Evolutionary conservation across 2,329 filamentous ascomycete species (phyloP).

Genomic region (Aspergillus tubingensis): DNA sequence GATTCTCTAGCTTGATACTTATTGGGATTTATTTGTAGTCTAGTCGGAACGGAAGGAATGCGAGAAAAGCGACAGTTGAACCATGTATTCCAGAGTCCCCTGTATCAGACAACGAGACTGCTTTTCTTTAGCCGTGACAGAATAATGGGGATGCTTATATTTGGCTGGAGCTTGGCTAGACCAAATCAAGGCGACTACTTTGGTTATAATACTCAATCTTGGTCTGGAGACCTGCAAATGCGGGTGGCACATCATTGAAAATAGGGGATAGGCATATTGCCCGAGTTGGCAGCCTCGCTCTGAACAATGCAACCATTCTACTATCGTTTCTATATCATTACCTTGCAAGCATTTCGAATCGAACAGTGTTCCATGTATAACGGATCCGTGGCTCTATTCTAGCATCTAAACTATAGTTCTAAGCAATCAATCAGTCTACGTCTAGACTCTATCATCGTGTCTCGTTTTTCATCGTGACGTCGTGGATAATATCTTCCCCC

Average conservation of each 20-base stretch:
- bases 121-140: neutral
- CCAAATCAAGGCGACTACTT: no score
- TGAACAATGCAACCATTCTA: no score
- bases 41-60: neutral
- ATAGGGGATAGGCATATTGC: no score
- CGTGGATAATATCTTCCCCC: slow-evolving; percentile 15
- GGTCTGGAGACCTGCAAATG: no score
- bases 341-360: neutral
- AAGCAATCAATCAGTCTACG: neutral
- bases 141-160: no score
- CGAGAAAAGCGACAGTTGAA: no score
- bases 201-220: no score
- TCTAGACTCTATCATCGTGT: neutral
- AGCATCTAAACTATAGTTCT: neutral
- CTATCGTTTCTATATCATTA: no score
- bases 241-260: no score
- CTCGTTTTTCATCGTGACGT: slow-evolving; percentile 35
- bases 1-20: neutral
- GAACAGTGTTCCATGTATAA: neutral
- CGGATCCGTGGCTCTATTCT: neutral
- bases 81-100: no score
- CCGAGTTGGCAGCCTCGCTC: no score
- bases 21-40: neutral
- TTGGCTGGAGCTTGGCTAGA: no score
- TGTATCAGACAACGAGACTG: neutral